Conservation (phyloP, 2,329 filamentous ascomycete genomes). For the Neopestalotiopsis sp. region DNA sequence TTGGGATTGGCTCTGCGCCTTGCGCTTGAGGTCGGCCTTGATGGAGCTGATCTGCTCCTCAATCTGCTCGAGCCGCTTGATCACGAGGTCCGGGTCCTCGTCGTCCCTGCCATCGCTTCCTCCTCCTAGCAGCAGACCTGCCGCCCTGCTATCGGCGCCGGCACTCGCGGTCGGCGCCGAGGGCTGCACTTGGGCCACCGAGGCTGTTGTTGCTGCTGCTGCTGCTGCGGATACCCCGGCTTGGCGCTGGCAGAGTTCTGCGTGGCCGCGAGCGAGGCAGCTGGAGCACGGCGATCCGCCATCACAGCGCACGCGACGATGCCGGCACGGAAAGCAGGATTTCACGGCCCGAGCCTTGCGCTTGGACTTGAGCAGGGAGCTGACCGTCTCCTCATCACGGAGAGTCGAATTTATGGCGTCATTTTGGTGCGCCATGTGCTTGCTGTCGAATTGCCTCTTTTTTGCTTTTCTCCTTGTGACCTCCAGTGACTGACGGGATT, state of each 20-base stretch:
- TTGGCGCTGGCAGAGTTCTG: constrained; percentile 14
- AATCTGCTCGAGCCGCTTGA: constrained; percentile 9
- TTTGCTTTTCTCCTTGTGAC: no score
- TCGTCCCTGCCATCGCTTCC: neutral
- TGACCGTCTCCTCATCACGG: constrained; percentile 8
- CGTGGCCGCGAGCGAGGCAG: constrained; percentile 6
- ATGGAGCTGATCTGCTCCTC: constrained; percentile 10
- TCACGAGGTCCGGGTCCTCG: constrained; percentile 8
- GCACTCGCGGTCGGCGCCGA: neutral
- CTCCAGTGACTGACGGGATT: no score
- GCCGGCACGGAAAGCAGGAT: constrained; percentile 9
- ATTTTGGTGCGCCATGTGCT: constrained; percentile 9
- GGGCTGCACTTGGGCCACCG: neutral
- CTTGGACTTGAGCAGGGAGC: constrained; percentile 10
- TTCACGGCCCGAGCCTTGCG: constrained; percentile 12
- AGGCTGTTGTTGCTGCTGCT: neutral
- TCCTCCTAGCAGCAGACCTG: neutral
- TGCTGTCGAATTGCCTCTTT: neutral
- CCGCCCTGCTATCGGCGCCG: neutral
- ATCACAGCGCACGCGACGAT: constrained; percentile 13
- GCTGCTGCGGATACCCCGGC: neutral
- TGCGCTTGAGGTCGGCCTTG: constrained; percentile 7
- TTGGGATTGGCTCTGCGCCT: neutral
- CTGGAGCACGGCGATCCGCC: constrained; percentile 11
- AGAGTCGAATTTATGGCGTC: neutral